phyloP scores from a whole-genome alignment of 2,329 filamentous ascomycete species.

The Fusarium duplospermum region DNA sequence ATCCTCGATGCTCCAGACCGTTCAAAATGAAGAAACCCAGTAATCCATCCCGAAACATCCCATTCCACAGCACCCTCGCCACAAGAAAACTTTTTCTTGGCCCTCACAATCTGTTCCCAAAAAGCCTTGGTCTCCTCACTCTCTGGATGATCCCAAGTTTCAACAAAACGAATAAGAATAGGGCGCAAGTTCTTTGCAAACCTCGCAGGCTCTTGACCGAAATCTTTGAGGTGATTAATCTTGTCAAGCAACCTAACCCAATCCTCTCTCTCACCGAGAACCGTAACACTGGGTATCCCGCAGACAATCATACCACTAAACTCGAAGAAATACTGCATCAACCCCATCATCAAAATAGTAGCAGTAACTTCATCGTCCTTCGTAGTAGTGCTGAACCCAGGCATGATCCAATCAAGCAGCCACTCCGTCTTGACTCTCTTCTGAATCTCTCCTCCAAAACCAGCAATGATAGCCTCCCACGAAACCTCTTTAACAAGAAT shows the following conservation, averaged over 20 bases:
- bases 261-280: conserved; percentile 53
- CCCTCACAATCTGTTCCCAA: conserved; percentile 57
- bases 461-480: conserved; percentile 43
- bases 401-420: conserved; percentile 56
- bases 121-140: conserved; percentile 51
- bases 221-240: conserved; percentile 56
- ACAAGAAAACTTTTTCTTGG: conserved; percentile 46
- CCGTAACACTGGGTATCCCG: conserved; percentile 56
- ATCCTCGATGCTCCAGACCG: conserved; percentile 47
- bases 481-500: conserved; percentile 47
- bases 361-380: conserved; percentile 53
- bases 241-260: conserved; percentile 55
- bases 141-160: conserved; percentile 55
- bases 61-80: conserved; percentile 48
- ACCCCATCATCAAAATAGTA: conserved; percentile 58
- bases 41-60: conserved; percentile 60
- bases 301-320: conserved; percentile 53
- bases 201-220: conserved; percentile 55
- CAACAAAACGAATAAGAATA: conserved; percentile 58
- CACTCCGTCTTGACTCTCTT: conserved; percentile 53
- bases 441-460: conserved; percentile 56
- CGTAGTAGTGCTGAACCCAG: conserved; percentile 57
- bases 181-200: conserved; percentile 56
- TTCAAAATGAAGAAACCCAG: conserved; percentile 60
- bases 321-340: conserved; percentile 55